Conservation (phyloP, 352 stramenopile genomes). For the Pythium biforme region DNA sequence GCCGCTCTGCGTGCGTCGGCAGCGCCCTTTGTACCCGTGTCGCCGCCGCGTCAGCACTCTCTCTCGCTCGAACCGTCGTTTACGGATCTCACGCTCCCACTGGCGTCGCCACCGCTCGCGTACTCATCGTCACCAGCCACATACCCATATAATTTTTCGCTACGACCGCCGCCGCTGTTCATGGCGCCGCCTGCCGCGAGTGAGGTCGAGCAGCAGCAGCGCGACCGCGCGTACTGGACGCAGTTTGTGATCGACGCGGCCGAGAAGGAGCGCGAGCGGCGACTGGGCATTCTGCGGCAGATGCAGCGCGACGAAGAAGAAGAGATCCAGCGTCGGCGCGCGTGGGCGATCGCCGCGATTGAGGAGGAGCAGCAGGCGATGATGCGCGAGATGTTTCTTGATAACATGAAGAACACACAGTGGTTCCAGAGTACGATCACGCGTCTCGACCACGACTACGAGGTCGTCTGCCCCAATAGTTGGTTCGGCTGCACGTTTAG, state of each 20-base stretch:
- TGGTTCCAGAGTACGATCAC: conserved; percentile 88
- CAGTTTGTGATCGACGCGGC: conserved; percentile 78
- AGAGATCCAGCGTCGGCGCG: conserved; percentile 56
- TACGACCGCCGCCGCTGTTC: conserved; percentile 2
- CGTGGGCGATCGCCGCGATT: conserved; percentile 77
- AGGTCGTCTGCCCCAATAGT: conserved; percentile 83
- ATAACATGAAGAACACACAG: conserved; percentile 89
- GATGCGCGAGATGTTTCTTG: conserved; percentile 81
- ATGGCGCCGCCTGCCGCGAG: background rate
- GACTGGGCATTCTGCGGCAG: conserved; percentile 63
- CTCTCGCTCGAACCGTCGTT: background rate
- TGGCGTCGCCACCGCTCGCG: background rate
- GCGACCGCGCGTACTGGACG: conserved; percentile 77
- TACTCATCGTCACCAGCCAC: conserved; percentile 1
- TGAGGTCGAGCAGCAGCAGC: conserved; percentile 9
- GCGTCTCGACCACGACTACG: conserved; percentile 74
- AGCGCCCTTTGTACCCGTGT: conserved; percentile 36
- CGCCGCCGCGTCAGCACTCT: background rate
- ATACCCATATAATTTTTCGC: background rate
- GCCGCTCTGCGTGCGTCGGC: conserved; percentile 32
- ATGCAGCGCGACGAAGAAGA: conserved; percentile 75
- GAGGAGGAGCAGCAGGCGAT: conserved; percentile 81
- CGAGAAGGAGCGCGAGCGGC: conserved; percentile 70
- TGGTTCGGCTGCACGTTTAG: conserved; percentile 87
- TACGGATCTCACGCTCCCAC: background rate